These are phyloP conservation scores for Corylus avellana DNA, from an alignment of 306 rosid genomes.

Conservation along the genomic window DNA sequence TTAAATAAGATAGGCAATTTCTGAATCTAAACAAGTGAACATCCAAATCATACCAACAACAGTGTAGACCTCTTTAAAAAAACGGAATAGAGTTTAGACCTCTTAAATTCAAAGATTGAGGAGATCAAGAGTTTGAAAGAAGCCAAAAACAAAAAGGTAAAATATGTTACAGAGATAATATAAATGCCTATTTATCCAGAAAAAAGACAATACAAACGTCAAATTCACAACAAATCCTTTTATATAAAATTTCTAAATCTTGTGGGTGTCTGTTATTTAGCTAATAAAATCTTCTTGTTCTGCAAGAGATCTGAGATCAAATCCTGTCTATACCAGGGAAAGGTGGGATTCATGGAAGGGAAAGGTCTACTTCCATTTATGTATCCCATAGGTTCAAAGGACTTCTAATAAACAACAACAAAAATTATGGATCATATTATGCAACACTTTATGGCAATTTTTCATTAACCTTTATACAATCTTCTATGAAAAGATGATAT, in stretches of 20 bases:
- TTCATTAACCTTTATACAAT: no score
- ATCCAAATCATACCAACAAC: slow-evolving; percentile 3
- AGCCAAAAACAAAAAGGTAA: no score
- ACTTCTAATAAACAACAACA: background rate
- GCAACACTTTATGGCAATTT: no score
- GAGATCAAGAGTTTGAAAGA: background rate
- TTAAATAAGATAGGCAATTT: slow-evolving; percentile 13
- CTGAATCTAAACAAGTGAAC: slow-evolving; percentile 5
- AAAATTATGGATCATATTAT: no score
- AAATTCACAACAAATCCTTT: background rate
- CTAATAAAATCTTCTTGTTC: background rate
- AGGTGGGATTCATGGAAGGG: background rate
- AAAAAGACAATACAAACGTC: background rate
- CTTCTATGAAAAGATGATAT: background rate
- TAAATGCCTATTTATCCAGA: background rate
- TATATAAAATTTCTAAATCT: background rate
- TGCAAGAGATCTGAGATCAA: background rate
- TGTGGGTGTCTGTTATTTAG: background rate
- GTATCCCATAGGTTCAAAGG: background rate
- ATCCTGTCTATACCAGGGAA: background rate
- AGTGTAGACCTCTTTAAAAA: background rate
- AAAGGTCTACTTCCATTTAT: background rate
- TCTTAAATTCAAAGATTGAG: background rate
- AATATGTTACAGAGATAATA: background rate
- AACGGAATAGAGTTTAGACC: background rate